These are phyloP conservation scores for Ophioceras dolichostomum DNA, from an alignment of 2,329 filamentous ascomycete species.

Conservation along the genomic window DNA sequence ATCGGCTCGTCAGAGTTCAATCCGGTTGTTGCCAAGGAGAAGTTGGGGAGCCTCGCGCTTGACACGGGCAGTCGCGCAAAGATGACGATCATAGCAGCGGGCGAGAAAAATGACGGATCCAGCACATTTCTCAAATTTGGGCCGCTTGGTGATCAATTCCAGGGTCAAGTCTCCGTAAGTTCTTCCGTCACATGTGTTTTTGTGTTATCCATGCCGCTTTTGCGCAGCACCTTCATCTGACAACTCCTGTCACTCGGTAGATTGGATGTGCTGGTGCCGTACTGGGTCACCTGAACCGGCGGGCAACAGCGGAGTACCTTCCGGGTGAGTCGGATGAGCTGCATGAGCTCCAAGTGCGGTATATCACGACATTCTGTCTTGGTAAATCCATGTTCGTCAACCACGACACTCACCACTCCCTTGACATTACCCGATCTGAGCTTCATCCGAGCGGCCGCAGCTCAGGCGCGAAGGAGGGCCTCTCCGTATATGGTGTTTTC, in stretches of 20 bases:
- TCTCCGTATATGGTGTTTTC: conserved; percentile 79
- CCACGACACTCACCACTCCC: conserved; percentile 62
- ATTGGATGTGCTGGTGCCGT: conserved; percentile 82
- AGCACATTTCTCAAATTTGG: too few species aligned
- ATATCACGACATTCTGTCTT: conserved; percentile 66
- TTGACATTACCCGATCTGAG: conserved; percentile 79
- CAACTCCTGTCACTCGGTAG: too few species aligned
- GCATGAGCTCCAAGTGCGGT: conserved; percentile 46
- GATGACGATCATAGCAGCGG: conserved; percentile 41
- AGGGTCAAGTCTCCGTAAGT: conserved; percentile 56
- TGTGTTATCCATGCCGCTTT: neutral
- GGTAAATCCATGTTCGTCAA: conserved; percentile 62
- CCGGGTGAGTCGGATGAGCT: conserved; percentile 42
- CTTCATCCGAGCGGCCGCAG: conserved; percentile 64
- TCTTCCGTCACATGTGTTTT: too few species aligned
- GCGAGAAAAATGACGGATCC: too few species aligned
- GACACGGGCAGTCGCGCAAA: conserved; percentile 33
- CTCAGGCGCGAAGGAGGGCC: conserved; percentile 61
- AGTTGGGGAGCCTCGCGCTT: conserved; percentile 46
- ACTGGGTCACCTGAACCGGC: conserved; percentile 63
- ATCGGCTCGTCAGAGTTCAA: conserved; percentile 64
- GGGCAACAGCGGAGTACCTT: conserved; percentile 48
- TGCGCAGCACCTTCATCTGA: neutral
- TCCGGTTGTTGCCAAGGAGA: conserved; percentile 52
- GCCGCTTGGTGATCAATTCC: conserved; percentile 61